Base-by-base conservation (phyloP, 345 rosid genomes). In the Linum lewisii region DNA sequence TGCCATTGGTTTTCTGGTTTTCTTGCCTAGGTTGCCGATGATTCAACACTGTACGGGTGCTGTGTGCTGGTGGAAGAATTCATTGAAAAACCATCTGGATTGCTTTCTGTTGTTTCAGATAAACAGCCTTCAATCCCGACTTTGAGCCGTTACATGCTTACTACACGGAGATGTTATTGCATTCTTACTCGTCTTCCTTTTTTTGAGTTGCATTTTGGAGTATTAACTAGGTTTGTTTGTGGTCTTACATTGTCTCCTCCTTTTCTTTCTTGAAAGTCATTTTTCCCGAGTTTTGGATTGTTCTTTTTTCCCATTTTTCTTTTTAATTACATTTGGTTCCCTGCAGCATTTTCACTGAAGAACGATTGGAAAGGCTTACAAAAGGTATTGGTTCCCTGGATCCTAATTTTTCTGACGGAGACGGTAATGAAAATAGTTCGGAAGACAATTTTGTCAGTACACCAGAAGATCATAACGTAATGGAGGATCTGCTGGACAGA, bases 111-210 rank as follows among this genome's bases (percentile, higher is more conserved):
- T 74, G 77, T 88, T 66, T 77, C 90, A 53, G 81, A 84, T 45
- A 84, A 68, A 71, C 85, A 75, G 66, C 78, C 94, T 71, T 73
- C 77, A 53, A 52, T 51, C 68, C 71, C 84, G 51, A 71, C 96
- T 60, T 66, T 79, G 73, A 84, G 86, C 75, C 96, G 86, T 51
- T 69, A 86, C 66, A 72, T 82, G 62, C 69, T 92, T 71, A 86
- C 95, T 21, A 88, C 98, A 14, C 84, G 81, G 54, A 84, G 98
- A 88, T 92, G 98, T 73, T 92, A 92, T 67, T 92, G 98, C 82
- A 80, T 92, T 76, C 84, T 92, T 64, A 80, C 98, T 19, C 83
- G 96, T 75, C 86, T 92, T 73, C 98, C 98, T 9, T 88, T 84
- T 73, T 92, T 92, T 61, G 93, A 88, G 61, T 69, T 92, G 75